Conservation (phyloP, 2,329 filamentous ascomycete species). For the Ceratocystis cacaofunesta region DNA sequence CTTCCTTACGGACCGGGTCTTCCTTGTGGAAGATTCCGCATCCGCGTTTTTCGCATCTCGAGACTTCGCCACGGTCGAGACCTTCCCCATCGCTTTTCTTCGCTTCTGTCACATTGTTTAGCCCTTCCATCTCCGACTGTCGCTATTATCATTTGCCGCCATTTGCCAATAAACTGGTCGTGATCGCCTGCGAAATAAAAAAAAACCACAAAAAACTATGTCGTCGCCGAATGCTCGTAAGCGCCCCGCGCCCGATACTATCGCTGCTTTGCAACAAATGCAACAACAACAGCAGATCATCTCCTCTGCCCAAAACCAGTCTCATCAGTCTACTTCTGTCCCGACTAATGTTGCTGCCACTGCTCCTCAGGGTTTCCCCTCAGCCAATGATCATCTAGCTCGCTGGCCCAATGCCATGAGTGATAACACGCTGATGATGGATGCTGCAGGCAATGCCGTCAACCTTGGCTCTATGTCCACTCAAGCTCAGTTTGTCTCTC, state of each 20-base stretch:
- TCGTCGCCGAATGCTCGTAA: constrained; percentile 16
- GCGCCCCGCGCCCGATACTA: constrained; percentile 14
- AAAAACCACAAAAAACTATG: constrained; percentile 4
- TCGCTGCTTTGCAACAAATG: constrained; percentile 12
- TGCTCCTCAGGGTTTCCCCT: background rate
- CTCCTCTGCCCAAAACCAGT: background rate
- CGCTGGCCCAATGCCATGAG: constrained; percentile 5
- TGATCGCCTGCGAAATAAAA: background rate
- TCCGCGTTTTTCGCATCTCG: background rate
- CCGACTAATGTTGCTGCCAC: background rate
- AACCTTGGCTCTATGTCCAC: constrained; percentile 7
- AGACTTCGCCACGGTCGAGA: background rate
- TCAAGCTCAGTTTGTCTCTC: constrained; percentile 11
- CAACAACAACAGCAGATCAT: constrained; percentile 11
- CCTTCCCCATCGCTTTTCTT: background rate
- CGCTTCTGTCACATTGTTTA: background rate
- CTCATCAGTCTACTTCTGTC: background rate
- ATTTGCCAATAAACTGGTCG: background rate
- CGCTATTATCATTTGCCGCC: background rate
- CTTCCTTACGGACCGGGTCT: constrained; percentile 13
- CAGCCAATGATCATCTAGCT: constrained; percentile 8
- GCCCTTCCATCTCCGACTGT: background rate
- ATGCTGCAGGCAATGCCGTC: constrained; percentile 9
- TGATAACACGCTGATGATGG: constrained; percentile 9
- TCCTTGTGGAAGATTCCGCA: constrained; percentile 16